Base-by-base conservation (phyloP, 805 yeast species). In the Nakazawaea ishiwadae region DNA sequence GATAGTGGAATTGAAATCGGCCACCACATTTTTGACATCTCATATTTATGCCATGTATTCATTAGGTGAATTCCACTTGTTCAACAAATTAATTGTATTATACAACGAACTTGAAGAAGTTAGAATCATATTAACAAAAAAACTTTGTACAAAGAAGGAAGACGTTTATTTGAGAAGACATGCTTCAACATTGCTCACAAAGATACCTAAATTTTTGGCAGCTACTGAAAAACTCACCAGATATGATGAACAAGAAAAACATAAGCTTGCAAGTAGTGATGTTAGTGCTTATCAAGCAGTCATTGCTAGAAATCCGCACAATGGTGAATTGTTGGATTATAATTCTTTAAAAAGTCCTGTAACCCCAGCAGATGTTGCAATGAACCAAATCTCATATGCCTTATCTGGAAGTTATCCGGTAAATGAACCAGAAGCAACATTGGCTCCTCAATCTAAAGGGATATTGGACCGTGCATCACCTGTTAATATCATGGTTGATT, bases 401-500 rank as follows among this genome's bases (percentile, higher is more conserved):
- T 64, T 88, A 44, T 77, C 83, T 9, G 81, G 88, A 14, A 77
- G 79, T 48, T 86, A 77, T 58, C 95, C 95, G 2, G 56, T 67
- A 4, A 52, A 57, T n/a, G 51, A 63, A 19, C 48, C 59, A 3
- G 29, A 48, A 4, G 53, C 56, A 31, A 55, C 66, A 2, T 56
- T 75, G 42, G 58, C 57, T n/a, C 79, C 85, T 2, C 58, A 62
- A 12, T 63, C 66, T 21, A 69, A 71, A 50, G 58, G 64, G 30
- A 69, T 69, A 44, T 77, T 79, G 49, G 60, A 61, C 33, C 68
- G 69, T 27, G 72, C 72, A 4, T 69, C 75, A 4, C 77, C 83
- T 2, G 70, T 81, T 4, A 89, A 85, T 56, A 76, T 87, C 42
- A 59, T 86, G 57, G 86, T 84, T 34, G 93, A 84, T 56, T 82